Base-by-base conservation (phyloP, 768 basidiomycete species). In the Hebeloma cylindrosporum region DNA sequence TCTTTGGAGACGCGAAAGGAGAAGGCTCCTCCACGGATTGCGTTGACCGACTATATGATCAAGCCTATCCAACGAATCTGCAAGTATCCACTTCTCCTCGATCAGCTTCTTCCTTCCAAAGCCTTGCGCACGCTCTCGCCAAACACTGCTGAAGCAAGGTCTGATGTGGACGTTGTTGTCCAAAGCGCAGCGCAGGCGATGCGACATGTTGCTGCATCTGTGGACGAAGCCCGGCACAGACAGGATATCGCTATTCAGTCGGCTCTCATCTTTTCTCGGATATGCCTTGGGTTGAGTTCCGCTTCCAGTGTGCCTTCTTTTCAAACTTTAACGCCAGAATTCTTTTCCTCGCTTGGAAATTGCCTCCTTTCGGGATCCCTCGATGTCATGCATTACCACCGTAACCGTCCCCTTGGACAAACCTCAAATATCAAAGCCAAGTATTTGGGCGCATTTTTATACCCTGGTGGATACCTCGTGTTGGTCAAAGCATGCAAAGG, bases 61-160 rank as follows among this genome's bases (percentile, higher is more conserved):
- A 93, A 93, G 65, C 95, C 95, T n/a, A 78, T 97, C 11, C 95
- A 99, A 65, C 75, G 93, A 39, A 86, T 99, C 38, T 97, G 94
- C 77, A 89, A 85, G 55, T 99, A 99, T 60, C 92, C 93, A 13
- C 76, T 98, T 39, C 75, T 99, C 7, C 78, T 99, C 33, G 84
- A 83, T 45, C 83, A 88, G 55, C 75, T 96, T 26, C 63, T 65
- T 38, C 62, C 69, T 3, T 58, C 65, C 10, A 69, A 69, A 49
- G 45, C 60, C 10, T 42, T 65, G 21, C 59, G 57, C 28, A 50
- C 57, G 9, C 52, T 60, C 33, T 54, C 58, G 20, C 57, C 44
- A 23, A 52, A 45, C 26, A 7, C 46, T 26, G 27, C 38, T 33
- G 44, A 53, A 20, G 21, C 38, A 28, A 54, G 60, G 21, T 61